Conservation (phyloP, 2,329 filamentous ascomycete species). For the Graphilbum sp. region DNA sequence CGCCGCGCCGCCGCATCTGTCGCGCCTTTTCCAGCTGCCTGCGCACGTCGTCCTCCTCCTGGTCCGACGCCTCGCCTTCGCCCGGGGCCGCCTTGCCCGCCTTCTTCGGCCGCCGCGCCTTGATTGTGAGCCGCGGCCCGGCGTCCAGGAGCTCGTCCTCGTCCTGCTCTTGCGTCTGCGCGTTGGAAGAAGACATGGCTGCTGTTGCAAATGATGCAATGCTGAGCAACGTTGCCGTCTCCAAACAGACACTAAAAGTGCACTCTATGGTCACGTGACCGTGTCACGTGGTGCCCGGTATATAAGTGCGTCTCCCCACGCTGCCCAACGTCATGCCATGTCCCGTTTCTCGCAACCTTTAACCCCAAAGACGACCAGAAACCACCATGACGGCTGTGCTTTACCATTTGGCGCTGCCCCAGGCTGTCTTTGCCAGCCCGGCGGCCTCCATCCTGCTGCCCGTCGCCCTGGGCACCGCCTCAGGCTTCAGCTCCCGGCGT, state of each 20-base stretch:
- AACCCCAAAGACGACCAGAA: neutral
- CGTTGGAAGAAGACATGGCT: too few relatives aligned
- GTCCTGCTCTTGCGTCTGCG: neutral
- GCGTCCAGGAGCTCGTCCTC: neutral
- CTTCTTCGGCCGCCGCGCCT: neutral
- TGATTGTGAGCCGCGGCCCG: neutral
- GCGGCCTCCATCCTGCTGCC: conserved; percentile 63
- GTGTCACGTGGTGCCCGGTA: too few relatives aligned
- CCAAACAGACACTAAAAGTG: too few relatives aligned
- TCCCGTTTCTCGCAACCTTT: neutral
- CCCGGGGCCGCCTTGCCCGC: neutral
- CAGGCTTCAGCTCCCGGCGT: conserved; percentile 56
- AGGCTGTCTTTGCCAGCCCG: conserved; percentile 53
- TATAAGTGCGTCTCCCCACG: too few relatives aligned
- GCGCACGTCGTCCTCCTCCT: neutral
- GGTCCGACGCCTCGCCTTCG: neutral
- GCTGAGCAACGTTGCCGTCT: too few relatives aligned
- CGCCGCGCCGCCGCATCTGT: neutral
- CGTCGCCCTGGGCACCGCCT: conserved; percentile 52
- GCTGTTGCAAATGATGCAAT: too few relatives aligned
- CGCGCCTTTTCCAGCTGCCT: neutral
- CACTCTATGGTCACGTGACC: neutral
- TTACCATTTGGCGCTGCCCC: conserved; percentile 55
- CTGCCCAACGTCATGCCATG: too few relatives aligned
- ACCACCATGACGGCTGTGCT: neutral